These are phyloP conservation scores for Phyllosticta citribraziliensis DNA, from an alignment of 2,329 filamentous ascomycete genomes.

Conservation along the genomic window DNA sequence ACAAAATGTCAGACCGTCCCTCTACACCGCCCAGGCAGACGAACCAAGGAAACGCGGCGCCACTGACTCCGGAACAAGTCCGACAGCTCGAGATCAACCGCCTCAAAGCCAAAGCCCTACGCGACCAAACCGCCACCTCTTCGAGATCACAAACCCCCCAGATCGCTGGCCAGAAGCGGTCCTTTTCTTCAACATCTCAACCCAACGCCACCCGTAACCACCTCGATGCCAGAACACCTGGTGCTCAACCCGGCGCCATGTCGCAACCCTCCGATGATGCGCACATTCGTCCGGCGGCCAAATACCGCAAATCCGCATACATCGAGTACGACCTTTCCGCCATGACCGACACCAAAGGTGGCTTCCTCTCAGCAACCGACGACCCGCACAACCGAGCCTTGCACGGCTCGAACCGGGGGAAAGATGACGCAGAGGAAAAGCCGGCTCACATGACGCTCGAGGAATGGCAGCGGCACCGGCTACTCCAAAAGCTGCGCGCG, in stretches of 20 bases:
- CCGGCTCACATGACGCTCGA: slow-evolving; percentile 80
- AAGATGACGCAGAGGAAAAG: slow-evolving; percentile 50
- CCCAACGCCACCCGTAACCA: slow-evolving; percentile 46
- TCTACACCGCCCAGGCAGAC: slow-evolving; percentile 39
- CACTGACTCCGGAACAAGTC: slow-evolving; percentile 52
- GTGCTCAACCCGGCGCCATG: slow-evolving; percentile 26
- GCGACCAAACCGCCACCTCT: slow-evolving; percentile 44
- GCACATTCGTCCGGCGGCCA: slow-evolving; percentile 60
- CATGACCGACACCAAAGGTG: slow-evolving; percentile 97
- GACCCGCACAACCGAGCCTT: slow-evolving; percentile 81
- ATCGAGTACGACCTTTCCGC: slow-evolving; percentile 97
- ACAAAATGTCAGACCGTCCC: slow-evolving; percentile 21
- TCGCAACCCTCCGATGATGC: slow-evolving; percentile 26
- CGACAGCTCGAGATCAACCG: slow-evolving; percentile 68
- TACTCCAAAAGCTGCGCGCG: slow-evolving; percentile 61
- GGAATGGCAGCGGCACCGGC: slow-evolving; percentile 81
- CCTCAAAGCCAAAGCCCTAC: slow-evolving; percentile 78
- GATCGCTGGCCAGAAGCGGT: slow-evolving; percentile 60
- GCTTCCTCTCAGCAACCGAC: slow-evolving; percentile 82
- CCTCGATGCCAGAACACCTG: slow-evolving; percentile 54
- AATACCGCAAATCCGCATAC: slow-evolving; percentile 68
- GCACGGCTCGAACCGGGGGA: slow-evolving; percentile 34
- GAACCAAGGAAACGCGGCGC: slow-evolving; percentile 33
- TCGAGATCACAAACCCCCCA: slow-evolving; percentile 18
- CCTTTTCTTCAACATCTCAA: slow-evolving; percentile 52